phyloP scores from a whole-genome alignment of 768 basidiomycete genomes.

The Trametes meyenii region DNA sequence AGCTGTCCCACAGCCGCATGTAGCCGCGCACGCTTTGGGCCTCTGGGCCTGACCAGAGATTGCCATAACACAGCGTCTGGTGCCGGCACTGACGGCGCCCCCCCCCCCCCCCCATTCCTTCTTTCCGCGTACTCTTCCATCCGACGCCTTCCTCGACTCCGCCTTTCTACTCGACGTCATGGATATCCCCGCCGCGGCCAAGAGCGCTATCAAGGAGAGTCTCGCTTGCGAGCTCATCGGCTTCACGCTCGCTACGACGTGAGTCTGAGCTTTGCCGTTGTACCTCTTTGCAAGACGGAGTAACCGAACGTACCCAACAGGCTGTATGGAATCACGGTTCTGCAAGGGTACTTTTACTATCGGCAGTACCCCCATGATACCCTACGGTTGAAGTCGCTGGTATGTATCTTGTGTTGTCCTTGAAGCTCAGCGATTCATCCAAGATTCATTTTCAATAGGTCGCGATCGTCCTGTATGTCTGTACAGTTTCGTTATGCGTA shows the following conservation, averaged over 20 bases:
- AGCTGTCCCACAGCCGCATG: too few relatives aligned
- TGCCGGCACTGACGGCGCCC: too few relatives aligned
- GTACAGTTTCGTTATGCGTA: too few relatives aligned
- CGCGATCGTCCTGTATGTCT: background rate
- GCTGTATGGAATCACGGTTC: background rate
- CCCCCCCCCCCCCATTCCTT: too few relatives aligned
- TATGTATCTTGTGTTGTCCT: background rate
- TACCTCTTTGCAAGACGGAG: background rate
- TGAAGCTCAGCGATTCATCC: background rate
- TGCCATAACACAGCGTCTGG: too few relatives aligned
- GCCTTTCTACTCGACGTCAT: background rate
- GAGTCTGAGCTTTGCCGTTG: background rate
- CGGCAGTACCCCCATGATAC: background rate
- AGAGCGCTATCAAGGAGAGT: background rate
- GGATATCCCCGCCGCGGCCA: background rate
- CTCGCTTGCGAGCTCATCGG: background rate
- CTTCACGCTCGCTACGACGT: conserved; percentile 1
- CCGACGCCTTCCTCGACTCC: too few relatives aligned
- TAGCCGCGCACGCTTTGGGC: too few relatives aligned
- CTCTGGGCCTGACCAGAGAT: too few relatives aligned
- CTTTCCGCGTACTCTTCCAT: too few relatives aligned
- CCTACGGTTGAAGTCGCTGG: background rate
- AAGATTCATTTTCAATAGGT: background rate
- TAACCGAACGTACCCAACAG: background rate
- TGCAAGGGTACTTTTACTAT: conserved; percentile 1